These are phyloP conservation scores for Tetraselmis chui DNA, from an alignment of 139 green algal species.

Conservation along the genomic window DNA sequence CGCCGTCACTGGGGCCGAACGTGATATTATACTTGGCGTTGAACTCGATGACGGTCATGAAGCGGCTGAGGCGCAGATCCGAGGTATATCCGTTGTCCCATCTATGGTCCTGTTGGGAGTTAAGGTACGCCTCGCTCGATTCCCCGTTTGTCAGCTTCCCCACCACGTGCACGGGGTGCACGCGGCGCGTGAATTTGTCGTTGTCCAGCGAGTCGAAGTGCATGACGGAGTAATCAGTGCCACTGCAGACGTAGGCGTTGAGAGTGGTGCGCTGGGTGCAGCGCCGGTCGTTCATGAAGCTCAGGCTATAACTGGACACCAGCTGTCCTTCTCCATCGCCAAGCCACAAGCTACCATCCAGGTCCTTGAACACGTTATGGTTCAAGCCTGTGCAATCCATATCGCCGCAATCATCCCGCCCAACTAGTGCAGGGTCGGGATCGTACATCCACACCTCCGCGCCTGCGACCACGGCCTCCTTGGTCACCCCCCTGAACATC, in stretches of 20 bases:
- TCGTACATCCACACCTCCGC: neutral
- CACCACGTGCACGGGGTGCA: conserved; percentile 12
- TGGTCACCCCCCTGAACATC: neutral
- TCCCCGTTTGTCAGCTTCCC: neutral
- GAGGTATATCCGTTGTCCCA: conserved; percentile 28
- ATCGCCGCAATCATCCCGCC: conserved; percentile 19
- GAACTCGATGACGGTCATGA: conserved; percentile 12
- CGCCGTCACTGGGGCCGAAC: neutral
- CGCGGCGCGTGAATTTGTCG: conserved; percentile 11
- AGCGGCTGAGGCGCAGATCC: conserved; percentile 17
- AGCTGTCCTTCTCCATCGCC: conserved; percentile 1
- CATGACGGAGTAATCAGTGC: conserved; percentile 7
- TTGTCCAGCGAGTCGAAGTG: conserved; percentile 19
- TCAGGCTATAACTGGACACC: neutral
- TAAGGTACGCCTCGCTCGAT: neutral
- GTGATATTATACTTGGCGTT: conserved; percentile 5
- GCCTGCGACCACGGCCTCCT: neutral
- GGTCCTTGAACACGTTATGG: conserved; percentile 15
- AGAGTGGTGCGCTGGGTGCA: neutral
- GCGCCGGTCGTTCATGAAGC: neutral
- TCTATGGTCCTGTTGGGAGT: conserved; percentile 16
- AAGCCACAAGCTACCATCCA: conserved; percentile 15
- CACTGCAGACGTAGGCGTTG: conserved; percentile 8
- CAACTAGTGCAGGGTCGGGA: conserved; percentile 2
- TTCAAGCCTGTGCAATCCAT: conserved; percentile 19